Base-by-base conservation (phyloP, 345 rosid species). In the Melastoma malabathricum region DNA sequence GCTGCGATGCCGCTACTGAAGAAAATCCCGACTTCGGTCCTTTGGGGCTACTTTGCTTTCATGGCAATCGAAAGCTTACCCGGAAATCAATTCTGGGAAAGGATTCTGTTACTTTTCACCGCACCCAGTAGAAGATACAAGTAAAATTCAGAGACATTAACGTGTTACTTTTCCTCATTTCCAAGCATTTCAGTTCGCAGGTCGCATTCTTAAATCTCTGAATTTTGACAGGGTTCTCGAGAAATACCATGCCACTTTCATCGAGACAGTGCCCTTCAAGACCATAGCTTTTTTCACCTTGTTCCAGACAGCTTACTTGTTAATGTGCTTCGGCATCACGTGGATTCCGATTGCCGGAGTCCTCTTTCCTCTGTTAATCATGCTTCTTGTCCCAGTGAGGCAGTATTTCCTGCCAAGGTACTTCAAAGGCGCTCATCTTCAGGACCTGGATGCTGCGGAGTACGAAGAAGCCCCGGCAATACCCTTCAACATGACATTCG, bases 1-100 rank as follows among this genome's bases (percentile, higher is more conserved):
- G 94, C 87, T 61, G 96, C 96, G 23, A 90, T 86, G 96, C 96
- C 98, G 51, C 8, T 90, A 13, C 72, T 86, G 48, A 86, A 90
- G 74, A 86, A 67, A 80, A 90, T 90, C 65, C 98, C 98, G 17
- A 76, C 94, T 49, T 86, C 96, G 49, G 97, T 89, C 48, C 89
- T 89, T 23, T 89, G 97, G 97, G 97, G 98, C 14, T 90, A 90
- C 69, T 90, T 90, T 51, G 98, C 98, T 27, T 90, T 78, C 70
- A 90, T 90, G 98, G 98, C 98, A 31, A 84, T 84, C 16, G 98
- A 90, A 52, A 90, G 86, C 74, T 74, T 90, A 68, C 98, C 98
- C 0, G 98, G 96, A 46, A 90, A 90, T 65, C 98, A 90, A 52
- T 86, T 84, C 43, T 86, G 98, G 98, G 98, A 86, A 81, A 76